These are phyloP conservation scores for Rhynchospora tenuis DNA, from an alignment of 176 grass and related monocot species.

Conservation along the genomic window DNA sequence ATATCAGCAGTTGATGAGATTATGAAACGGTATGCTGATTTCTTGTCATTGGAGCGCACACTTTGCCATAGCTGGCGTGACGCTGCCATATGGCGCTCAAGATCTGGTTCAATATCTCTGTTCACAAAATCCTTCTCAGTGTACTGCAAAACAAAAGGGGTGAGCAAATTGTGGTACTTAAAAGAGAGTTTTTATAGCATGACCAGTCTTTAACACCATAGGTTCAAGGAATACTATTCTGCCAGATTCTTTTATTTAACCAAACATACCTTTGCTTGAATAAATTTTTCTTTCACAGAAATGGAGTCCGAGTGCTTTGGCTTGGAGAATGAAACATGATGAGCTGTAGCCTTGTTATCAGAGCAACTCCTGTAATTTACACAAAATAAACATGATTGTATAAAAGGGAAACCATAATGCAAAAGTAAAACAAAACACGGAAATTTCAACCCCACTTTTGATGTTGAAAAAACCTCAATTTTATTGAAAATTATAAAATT, in stretches of 20 bases:
- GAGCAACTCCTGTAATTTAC: constrained; percentile 24
- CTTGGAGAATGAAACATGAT: constrained; percentile 39
- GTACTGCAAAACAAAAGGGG: constrained; percentile 61
- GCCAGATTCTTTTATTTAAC: background rate
- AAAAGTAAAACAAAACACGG: background rate
- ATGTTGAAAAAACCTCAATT: background rate
- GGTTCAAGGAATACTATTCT: background rate
- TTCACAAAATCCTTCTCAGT: constrained; percentile 73
- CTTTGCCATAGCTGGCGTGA: constrained; percentile 77
- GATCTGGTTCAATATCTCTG: constrained; percentile 29
- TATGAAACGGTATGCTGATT: constrained; percentile 66
- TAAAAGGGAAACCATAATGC: background rate
- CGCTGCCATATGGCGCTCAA: constrained; percentile 37
- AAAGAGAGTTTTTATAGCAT: background rate
- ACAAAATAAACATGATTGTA: background rate
- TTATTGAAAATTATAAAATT: background rate
- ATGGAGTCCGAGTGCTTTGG: constrained; percentile 86
- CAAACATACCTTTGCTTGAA: constrained; percentile 88
- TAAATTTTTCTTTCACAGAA: constrained; percentile 94
- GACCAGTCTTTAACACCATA: background rate
- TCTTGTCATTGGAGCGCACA: constrained; percentile 74
- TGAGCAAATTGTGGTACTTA: background rate
- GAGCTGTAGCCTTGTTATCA: constrained; percentile 35
- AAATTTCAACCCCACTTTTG: background rate
- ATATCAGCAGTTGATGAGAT: constrained; percentile 64